A percentile compares a stretch with the other conserved stretches of the same genome.
Conservation (phyloP, 2,329 filamentous ascomycete genomes). For the Monosporascus sp. region DNA sequence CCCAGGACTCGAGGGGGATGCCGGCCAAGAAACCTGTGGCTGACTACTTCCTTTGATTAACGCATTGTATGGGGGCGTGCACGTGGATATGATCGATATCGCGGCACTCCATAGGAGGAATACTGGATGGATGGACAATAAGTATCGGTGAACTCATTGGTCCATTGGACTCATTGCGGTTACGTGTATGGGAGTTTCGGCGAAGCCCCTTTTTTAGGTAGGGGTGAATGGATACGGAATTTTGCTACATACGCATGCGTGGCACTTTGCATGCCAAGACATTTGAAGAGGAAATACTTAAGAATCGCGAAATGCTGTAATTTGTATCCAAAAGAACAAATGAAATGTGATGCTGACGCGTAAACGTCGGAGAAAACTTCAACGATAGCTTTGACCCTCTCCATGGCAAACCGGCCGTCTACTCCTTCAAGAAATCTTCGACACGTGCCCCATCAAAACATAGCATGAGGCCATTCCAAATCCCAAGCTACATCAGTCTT, state of each 20-base stretch:
- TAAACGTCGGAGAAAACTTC: too few relatives aligned
- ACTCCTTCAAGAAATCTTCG: too few relatives aligned
- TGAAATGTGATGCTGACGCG: too few relatives aligned
- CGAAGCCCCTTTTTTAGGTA: background rate
- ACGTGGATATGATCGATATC: background rate
- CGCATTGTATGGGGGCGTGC: background rate
- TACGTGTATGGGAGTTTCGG: background rate
- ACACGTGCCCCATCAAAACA: too few relatives aligned
- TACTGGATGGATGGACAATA: too few relatives aligned
- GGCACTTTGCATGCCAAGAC: background rate
- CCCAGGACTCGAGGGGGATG: slow-evolving; percentile 95
- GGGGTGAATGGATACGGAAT: background rate
- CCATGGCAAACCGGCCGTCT: too few relatives aligned
- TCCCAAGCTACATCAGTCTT: too few relatives aligned
- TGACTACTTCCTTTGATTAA: slow-evolving; percentile 77
- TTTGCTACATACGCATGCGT: background rate
- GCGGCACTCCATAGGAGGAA: too few relatives aligned
- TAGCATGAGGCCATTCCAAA: too few relatives aligned
- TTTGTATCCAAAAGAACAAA: slow-evolving; percentile 8
- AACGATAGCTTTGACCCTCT: too few relatives aligned
- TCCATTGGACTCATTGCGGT: background rate
- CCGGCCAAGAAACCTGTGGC: slow-evolving; percentile 97
- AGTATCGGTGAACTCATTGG: too few relatives aligned
- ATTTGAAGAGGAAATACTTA: background rate
- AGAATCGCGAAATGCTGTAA: too few relatives aligned